Conservation (phyloP, 768 basidiomycete genomes). For the Austroboletus eburneus region DNA sequence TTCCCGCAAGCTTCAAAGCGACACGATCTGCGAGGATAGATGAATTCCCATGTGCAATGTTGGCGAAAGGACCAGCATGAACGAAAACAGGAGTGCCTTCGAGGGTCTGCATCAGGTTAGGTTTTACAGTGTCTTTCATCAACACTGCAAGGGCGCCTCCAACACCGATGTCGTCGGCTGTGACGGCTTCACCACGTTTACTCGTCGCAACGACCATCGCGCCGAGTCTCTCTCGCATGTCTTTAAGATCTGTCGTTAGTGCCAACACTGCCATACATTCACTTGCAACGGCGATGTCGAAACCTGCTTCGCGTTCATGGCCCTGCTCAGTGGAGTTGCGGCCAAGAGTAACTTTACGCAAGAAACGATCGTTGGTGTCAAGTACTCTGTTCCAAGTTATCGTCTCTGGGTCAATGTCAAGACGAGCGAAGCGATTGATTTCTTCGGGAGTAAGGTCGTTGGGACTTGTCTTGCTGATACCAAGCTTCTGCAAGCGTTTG, state of each 20-base stretch:
- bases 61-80: slow-evolving; percentile 97
- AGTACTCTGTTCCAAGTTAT: slow-evolving; percentile 98
- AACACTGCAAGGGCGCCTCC: slow-evolving; percentile 94
- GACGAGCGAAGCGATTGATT: slow-evolving; percentile 80
- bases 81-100: slow-evolving; percentile 99
- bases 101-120: slow-evolving; percentile 97
- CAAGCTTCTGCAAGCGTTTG: slow-evolving; percentile 90
- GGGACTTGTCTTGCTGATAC: slow-evolving; percentile 91
- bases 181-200: slow-evolving; percentile 87
- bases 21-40: slow-evolving; percentile 98
- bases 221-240: slow-evolving; percentile 91
- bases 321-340: slow-evolving; percentile 87
- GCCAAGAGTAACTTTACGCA: slow-evolving; percentile 92
- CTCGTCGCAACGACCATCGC: slow-evolving; percentile 96
- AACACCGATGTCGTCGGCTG: slow-evolving; percentile 94
- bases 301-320: slow-evolving; percentile 83
- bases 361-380: slow-evolving; percentile 95
- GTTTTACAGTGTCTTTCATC: slow-evolving; percentile 99
- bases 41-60: slow-evolving; percentile 98
- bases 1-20: slow-evolving; percentile 94
- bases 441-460: slow-evolving; percentile 92
- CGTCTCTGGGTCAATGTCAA: slow-evolving; percentile 86
- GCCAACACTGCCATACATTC: slow-evolving; percentile 99
- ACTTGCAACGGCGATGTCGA: slow-evolving; percentile 96
- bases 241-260: slow-evolving; percentile 77